These are phyloP conservation scores for Podosphaera xanthii DNA, from an alignment of 2,329 filamentous ascomycete species.

Conservation along the genomic window DNA sequence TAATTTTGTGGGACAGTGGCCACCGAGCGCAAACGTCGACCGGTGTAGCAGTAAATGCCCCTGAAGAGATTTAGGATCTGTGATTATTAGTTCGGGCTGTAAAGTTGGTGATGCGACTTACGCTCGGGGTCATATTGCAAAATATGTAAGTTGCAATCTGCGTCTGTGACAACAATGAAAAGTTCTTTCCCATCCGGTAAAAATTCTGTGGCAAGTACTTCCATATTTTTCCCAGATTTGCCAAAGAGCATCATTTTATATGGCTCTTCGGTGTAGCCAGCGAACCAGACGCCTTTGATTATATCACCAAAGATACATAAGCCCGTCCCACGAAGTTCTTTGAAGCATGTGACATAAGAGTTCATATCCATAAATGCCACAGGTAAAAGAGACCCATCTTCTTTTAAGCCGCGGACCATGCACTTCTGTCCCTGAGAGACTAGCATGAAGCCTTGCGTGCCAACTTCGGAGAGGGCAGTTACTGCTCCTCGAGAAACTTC, in stretches of 20 bases:
- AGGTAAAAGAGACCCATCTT: constrained; percentile 76
- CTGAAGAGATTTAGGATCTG: constrained; percentile 81
- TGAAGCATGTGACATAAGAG: constrained; percentile 71
- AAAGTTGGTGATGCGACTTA: constrained; percentile 23
- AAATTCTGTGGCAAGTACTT: constrained; percentile 66
- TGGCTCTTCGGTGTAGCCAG: constrained; percentile 87
- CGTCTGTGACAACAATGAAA: constrained; percentile 62
- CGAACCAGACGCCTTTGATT: constrained; percentile 87
- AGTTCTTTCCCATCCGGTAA: constrained; percentile 67
- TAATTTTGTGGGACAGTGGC: constrained; percentile 51
- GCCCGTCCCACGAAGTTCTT: constrained; percentile 62
- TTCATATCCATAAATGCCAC: constrained; percentile 97
- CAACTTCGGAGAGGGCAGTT: constrained; percentile 64
- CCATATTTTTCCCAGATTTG: constrained; percentile 57
- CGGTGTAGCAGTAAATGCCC: constrained; percentile 72
- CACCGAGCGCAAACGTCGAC: constrained; percentile 67
- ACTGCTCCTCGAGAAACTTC: constrained; percentile 82
- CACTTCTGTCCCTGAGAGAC: constrained; percentile 90
- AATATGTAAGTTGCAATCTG: constrained; percentile 67
- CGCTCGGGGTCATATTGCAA: constrained; percentile 89
- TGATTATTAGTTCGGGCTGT: neutral
- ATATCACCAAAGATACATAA: constrained; percentile 76
- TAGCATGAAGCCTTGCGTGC: constrained; percentile 69
- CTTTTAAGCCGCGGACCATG: constrained; percentile 87
- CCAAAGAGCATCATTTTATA: constrained; percentile 89